phyloP scores from a whole-genome alignment of 805 yeast species.

The Suhomyces canberraensis region DNA sequence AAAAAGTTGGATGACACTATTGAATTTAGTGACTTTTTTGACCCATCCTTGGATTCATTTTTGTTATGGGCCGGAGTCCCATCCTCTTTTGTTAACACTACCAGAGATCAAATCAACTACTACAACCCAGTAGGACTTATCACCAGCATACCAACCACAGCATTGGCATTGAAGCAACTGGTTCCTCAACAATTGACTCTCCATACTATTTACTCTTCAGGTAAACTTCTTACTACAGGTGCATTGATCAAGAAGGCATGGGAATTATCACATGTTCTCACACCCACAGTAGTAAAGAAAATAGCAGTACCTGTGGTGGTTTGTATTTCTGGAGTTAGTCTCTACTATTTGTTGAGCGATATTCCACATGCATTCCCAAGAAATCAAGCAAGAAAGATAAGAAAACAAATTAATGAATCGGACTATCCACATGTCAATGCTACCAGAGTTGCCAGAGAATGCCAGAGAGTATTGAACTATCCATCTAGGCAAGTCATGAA shows the following conservation, averaged over 20 bases:
- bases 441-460: slow-evolving; percentile 74
- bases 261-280: slow-evolving; percentile 33
- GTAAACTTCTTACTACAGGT: slow-evolving; percentile 40
- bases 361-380: slow-evolving; percentile 87
- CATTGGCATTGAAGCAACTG: slow-evolving; percentile 27
- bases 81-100: slow-evolving; percentile 21
- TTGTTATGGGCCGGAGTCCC: slow-evolving; percentile 44
- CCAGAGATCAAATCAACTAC: slow-evolving; percentile 26
- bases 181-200: slow-evolving; percentile 38
- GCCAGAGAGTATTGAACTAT: slow-evolving; percentile 71
- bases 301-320: slow-evolving; percentile 54
- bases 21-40: slow-evolving; percentile 71
- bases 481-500: slow-evolving; percentile 82
- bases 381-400: slow-evolving; percentile 72
- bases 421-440: slow-evolving; percentile 83
- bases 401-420: slow-evolving; percentile 53
- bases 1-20: slow-evolving; percentile 59
- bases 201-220: slow-evolving; percentile 39
- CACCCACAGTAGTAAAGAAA: slow-evolving; percentile 38
- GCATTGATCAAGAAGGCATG: slow-evolving; percentile 38
- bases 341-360: slow-evolving; percentile 68
- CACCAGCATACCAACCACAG: slow-evolving; percentile 27
- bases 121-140: slow-evolving; percentile 33
- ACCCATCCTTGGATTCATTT: slow-evolving; percentile 66
- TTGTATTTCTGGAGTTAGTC: slow-evolving; percentile 49